These are phyloP conservation scores for Fraxinus excelsior DNA, from an alignment of 257 asterid species.

Conservation along the genomic window DNA sequence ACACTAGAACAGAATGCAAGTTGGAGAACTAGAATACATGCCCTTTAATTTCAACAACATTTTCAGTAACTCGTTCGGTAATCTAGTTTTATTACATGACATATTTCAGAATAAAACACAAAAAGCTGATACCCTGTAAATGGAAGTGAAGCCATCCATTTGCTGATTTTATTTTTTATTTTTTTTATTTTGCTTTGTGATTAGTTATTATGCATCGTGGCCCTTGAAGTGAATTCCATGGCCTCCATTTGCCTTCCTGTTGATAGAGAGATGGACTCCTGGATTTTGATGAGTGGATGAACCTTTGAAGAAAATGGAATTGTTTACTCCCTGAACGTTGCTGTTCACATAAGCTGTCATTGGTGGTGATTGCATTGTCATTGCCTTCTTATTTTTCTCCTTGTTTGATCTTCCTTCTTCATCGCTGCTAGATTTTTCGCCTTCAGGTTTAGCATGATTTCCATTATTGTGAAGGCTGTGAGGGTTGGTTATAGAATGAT, in stretches of 20 bases:
- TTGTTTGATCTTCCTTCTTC: slow-evolving; percentile 17
- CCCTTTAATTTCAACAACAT: slow-evolving; percentile 5
- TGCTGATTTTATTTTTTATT: neutral
- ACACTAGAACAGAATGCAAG: neutral
- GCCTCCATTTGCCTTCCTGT: slow-evolving; percentile 26
- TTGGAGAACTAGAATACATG: slow-evolving; percentile 36
- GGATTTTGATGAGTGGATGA: slow-evolving; percentile 53
- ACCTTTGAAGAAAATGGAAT: slow-evolving; percentile 54
- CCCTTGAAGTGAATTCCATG: neutral
- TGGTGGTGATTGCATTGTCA: slow-evolving; percentile 32
- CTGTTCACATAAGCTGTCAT: slow-evolving; percentile 54
- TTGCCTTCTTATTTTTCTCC: slow-evolving; percentile 26
- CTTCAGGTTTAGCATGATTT: neutral
- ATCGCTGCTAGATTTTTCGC: slow-evolving; percentile 32
- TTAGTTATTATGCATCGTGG: neutral
- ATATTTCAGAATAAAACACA: slow-evolving; percentile 19
- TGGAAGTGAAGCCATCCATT: neutral
- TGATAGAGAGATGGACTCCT: slow-evolving; percentile 63
- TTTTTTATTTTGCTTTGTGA: neutral
- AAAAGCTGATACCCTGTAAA: neutral
- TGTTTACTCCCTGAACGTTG: slow-evolving; percentile 83
- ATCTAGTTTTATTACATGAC: slow-evolving; percentile 13
- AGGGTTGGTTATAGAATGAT: slow-evolving; percentile 10
- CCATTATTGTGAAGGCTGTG: slow-evolving; percentile 15
- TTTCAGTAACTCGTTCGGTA: neutral